Evolutionary conservation across 805 yeast genomes (phyloP).

Genomic region (Starmerella scarabaei): DNA sequence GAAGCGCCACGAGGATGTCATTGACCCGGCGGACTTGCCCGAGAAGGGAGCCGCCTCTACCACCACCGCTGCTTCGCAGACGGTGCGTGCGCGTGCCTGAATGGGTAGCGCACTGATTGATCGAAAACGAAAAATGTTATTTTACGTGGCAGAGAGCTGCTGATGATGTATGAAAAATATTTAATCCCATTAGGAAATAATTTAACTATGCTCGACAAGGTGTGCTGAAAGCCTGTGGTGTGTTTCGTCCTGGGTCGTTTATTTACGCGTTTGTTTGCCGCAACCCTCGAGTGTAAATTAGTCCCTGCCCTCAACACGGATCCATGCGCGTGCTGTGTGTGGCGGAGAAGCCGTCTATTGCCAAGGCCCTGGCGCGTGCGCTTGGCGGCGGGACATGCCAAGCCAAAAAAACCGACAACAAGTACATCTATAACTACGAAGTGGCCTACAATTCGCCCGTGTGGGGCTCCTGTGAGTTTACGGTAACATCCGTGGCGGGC

Average conservation of each 20-base stretch:
- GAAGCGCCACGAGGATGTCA: constrained; percentile 21
- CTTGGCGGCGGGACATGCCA: constrained; percentile 58
- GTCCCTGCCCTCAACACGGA: too few relatives aligned
- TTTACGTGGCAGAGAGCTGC: too few relatives aligned
- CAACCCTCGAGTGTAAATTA: too few relatives aligned
- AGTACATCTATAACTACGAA: constrained; percentile 68
- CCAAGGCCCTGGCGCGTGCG: constrained; percentile 63
- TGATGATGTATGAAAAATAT: too few relatives aligned
- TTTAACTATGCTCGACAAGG: too few relatives aligned
- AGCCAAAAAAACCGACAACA: constrained; percentile 38
- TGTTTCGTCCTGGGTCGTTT: too few relatives aligned
- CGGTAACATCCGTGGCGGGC: constrained; percentile 89
- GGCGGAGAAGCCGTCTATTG: constrained; percentile 94
- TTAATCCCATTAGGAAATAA: too few relatives aligned
- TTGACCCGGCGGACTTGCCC: constrained; percentile 22
- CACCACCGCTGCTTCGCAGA: constrained; percentile 1
- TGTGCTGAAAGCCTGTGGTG: too few relatives aligned
- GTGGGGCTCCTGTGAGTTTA: constrained; percentile 58
- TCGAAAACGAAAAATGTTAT: too few relatives aligned
- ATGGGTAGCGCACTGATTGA: too few relatives aligned
- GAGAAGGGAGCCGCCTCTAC: constrained; percentile 9
- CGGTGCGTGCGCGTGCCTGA: background rate
- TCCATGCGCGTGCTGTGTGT: constrained; percentile 59
- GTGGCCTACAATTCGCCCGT: constrained; percentile 53
- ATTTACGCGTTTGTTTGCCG: too few relatives aligned